Percentiles rank a stretch among this genome's conserved stretches.
Evolutionary conservation across 163 green algal species (phyloP).

Genomic region (Scenedesmus sp.): DNA sequence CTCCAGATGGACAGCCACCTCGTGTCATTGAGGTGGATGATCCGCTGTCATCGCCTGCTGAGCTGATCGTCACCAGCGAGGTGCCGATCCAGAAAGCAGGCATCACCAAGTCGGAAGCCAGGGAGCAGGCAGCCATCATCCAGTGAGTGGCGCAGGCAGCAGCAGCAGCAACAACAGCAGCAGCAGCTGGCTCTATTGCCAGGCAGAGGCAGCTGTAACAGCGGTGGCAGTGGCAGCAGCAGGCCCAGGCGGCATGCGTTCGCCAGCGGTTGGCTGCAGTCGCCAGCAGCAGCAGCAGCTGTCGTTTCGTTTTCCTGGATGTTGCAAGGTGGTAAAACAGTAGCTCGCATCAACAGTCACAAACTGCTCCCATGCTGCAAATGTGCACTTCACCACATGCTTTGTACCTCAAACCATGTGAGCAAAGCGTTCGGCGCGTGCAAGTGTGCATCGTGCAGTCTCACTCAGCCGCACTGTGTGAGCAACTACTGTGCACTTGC

Average conservation of each 20-base stretch:
- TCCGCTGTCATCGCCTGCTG: constrained; percentile 35
- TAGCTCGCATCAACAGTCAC: too few relatives aligned
- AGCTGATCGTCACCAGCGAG: not conserved
- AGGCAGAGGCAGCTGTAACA: not conserved
- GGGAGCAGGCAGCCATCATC: constrained; percentile 48
- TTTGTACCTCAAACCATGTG: too few relatives aligned
- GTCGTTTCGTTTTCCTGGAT: too few relatives aligned
- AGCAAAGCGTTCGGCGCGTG: too few relatives aligned
- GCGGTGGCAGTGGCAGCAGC: not conserved
- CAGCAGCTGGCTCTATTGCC: not conserved
- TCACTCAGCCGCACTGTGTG: too few relatives aligned
- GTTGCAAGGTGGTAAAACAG: not conserved
- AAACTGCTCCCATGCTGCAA: too few relatives aligned
- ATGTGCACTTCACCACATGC: too few relatives aligned
- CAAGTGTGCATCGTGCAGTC: too few relatives aligned
- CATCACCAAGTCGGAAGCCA: constrained; percentile 42
- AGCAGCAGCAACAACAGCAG: not conserved
- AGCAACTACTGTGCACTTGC: too few relatives aligned
- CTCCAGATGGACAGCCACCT: constrained; percentile 30
- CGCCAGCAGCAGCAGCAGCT: not conserved
- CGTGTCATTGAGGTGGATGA: constrained; percentile 47
- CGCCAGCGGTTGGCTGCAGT: not conserved
- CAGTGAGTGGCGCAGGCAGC: constrained; percentile 18
- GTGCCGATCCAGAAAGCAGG: constrained; percentile 34
- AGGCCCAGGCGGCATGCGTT: not conserved